Percentiles rank a stretch among this genome's conserved stretches.
phyloP scores from a whole-genome alignment of 306 rosid genomes.

The Glycine latifolia region DNA sequence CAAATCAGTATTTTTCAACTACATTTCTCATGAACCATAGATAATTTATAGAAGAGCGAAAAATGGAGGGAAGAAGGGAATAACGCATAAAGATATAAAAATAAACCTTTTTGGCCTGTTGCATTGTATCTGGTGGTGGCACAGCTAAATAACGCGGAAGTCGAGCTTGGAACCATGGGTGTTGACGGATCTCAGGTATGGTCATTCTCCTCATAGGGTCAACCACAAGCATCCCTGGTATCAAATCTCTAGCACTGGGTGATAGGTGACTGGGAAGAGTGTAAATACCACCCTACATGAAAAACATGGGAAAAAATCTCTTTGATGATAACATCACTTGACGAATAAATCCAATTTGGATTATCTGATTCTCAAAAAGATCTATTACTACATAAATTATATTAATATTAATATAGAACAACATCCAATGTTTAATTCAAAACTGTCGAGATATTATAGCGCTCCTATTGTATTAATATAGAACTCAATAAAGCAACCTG shows the following conservation, averaged over 20 bases:
- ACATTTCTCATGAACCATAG: neutral
- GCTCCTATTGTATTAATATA: slow-evolving; percentile 49
- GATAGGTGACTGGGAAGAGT: slow-evolving; percentile 94
- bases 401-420: slow-evolving; percentile 18
- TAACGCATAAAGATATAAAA: neutral
- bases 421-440: slow-evolving; percentile 33
- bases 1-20: slow-evolving; percentile 9
- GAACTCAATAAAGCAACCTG: neutral
- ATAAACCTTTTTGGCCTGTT: slow-evolving; percentile 80
- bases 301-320: slow-evolving; percentile 29
- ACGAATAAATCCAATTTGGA: slow-evolving; percentile 36
- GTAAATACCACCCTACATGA: slow-evolving; percentile 85
- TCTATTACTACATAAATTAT: neutral
- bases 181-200: slow-evolving; percentile 95
- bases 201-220: slow-evolving; percentile 94
- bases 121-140: slow-evolving; percentile 82
- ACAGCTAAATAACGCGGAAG: slow-evolving; percentile 97
- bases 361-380: slow-evolving; percentile 21
- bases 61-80: slow-evolving; percentile 1
- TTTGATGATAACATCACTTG: neutral
- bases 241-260: slow-evolving; percentile 83
- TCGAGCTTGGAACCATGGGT: slow-evolving; percentile 90
- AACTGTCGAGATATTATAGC: neutral
- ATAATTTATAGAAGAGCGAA: slow-evolving; percentile 28
- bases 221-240: slow-evolving; percentile 88